phyloP scores from a whole-genome alignment of 2,329 filamentous ascomycete species.

The Cordyceps cicadae region DNA sequence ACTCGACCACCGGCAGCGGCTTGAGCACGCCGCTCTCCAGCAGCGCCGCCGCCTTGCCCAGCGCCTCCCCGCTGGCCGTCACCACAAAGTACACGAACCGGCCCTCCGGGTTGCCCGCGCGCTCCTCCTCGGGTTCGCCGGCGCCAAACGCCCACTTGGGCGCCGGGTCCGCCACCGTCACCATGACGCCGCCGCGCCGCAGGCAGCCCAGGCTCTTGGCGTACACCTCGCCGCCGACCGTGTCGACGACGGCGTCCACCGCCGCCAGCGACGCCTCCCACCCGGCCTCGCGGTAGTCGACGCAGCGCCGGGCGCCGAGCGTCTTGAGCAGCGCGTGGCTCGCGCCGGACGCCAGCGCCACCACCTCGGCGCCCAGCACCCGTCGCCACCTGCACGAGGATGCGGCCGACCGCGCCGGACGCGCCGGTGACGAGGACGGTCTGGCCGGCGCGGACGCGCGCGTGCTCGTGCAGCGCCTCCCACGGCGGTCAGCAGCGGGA shows the following conservation, averaged over 20 bases:
- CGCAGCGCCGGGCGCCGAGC: conserved; percentile 18
- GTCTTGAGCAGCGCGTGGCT: conserved; percentile 14
- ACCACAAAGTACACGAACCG: conserved; percentile 24
- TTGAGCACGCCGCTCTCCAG: conserved; percentile 18
- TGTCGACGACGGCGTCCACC: conserved; percentile 26
- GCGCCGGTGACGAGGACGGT: conserved; percentile 24
- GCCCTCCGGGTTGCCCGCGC: conserved; percentile 15
- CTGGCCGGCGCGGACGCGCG: conserved; percentile 10
- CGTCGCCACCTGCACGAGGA: conserved; percentile 23
- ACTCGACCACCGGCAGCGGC: conserved; percentile 17
- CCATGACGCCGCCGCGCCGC: conserved; percentile 22
- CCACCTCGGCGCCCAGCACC: conserved; percentile 17
- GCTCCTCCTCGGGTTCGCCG: conserved; percentile 14
- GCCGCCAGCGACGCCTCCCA: conserved; percentile 19
- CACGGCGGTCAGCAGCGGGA: conserved; percentile 25
- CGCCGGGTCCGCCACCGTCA: conserved; percentile 28
- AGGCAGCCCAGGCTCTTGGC: conserved; percentile 23
- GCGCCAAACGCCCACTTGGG: conserved; percentile 24
- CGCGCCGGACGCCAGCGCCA: conserved; percentile 21
- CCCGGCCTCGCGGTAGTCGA: conserved; percentile 19
- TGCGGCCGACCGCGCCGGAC: conserved; percentile 22
- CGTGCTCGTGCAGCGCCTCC: conserved; percentile 20
- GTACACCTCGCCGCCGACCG: conserved; percentile 22
- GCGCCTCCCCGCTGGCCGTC: conserved; percentile 14
- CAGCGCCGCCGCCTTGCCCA: conserved; percentile 16